Base-by-base conservation (phyloP, 73 alveolate genomes). In the Durusdinium trenchii region DNA sequence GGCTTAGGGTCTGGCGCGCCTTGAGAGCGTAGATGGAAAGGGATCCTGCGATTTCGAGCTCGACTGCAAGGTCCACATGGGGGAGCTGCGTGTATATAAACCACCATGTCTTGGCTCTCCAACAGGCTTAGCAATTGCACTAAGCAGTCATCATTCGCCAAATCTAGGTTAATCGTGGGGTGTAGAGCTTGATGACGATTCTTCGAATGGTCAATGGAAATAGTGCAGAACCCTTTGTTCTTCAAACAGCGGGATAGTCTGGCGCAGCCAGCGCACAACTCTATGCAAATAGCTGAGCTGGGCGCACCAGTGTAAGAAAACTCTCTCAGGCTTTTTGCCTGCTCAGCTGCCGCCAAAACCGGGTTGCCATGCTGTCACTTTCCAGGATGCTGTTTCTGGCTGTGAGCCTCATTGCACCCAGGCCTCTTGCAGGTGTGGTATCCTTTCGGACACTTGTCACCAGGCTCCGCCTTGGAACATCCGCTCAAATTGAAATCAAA, bases 361-460 rank as follows among this genome's bases (percentile, higher is more conserved):
- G 36, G 61, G 18, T 14, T 43, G 85, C 45, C 61, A 26, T 3
- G 38, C 86, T 0, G n/a, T n/a, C 38, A 5, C 16, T 57, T 7
- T 35, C 2, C 57, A 1, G 61, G 48, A 12, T 73, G 84, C n/a
- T 47, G 14, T 14, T 47, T 6, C 71, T 81, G 91, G n/a, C 50
- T 30, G 36, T 81, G 91, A 30, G 5, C 35, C 4, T n/a, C 71
- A 26, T 50, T 30, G 35, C 91, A 81, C n/a, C n/a, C n/a, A n/a
- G n/a, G n/a, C 3, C 45, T 60, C 50, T 54, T 61, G 82, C 95
- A 86, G 0, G 61, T 47, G 43, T 86, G 78, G 67, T 64, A 86
- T 18, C 95, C 95, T n/a, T 86, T 86, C 35, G 50, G 36, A 62
- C 95, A 86, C 46, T 60, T n/a, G 26, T 86, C 95, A 12, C 83